Conservation (phyloP, 371 early-diverging fungal genomes). For the Syncephalastrum racemosum region DNA sequence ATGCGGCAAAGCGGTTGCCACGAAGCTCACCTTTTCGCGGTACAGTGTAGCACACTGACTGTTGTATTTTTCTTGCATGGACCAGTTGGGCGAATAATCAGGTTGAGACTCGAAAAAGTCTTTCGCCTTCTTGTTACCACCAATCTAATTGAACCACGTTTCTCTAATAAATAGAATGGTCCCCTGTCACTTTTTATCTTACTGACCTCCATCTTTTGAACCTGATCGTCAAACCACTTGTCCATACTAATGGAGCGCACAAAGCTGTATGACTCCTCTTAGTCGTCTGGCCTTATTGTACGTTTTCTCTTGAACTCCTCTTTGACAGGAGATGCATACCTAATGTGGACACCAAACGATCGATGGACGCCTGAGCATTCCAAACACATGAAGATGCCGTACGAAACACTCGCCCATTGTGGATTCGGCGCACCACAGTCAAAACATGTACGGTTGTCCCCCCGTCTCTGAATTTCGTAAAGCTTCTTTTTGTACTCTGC, state of each 20-base stretch:
- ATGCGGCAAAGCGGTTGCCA: neutral
- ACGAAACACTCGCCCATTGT: conserved; percentile 94
- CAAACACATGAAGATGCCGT: conserved; percentile 97
- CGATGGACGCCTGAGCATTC: conserved; percentile 95
- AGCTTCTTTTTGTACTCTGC: conserved; percentile 67
- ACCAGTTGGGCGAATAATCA: conserved; percentile 78
- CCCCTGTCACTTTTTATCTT: neutral
- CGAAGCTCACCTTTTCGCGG: conserved; percentile 76
- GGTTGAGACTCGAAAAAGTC: conserved; percentile 87
- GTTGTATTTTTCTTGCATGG: conserved; percentile 83
- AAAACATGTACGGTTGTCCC: conserved; percentile 76
- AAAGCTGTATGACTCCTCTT: conserved; percentile 57
- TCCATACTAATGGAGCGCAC: conserved; percentile 99
- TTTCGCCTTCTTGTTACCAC: conserved; percentile 90
- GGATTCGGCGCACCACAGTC: conserved; percentile 86
- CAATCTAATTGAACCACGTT: conserved; percentile 52
- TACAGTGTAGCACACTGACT: conserved; percentile 86
- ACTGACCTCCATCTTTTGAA: conserved; percentile 85
- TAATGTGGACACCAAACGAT: conserved; percentile 93
- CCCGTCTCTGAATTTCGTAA: conserved; percentile 69
- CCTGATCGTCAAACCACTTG: conserved; percentile 94
- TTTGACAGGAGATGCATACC: conserved; percentile 32
- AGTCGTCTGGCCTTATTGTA: too few relatives aligned
- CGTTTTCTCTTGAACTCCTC: neutral
- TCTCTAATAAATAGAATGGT: neutral